These are phyloP conservation scores for Cordyceps farinosa DNA, from an alignment of 2,329 filamentous ascomycete genomes.

Conservation along the genomic window DNA sequence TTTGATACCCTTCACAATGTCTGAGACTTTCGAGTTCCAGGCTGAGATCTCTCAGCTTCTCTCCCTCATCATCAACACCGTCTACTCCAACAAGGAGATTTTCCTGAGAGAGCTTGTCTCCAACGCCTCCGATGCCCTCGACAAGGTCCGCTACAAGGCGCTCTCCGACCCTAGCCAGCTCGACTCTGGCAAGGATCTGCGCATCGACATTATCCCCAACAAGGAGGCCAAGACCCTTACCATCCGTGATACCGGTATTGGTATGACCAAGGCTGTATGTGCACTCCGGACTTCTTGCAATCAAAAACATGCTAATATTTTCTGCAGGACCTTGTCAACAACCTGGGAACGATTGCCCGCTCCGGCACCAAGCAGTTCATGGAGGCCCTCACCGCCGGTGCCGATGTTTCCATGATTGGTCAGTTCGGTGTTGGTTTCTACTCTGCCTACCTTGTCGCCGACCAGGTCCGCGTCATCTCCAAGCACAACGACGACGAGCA, in stretches of 20 bases:
- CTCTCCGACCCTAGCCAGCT: constrained; percentile 97
- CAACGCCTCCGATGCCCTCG: constrained; percentile 96
- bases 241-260: constrained; percentile 96
- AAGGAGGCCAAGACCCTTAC: constrained; percentile 97
- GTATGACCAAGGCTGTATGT: constrained; percentile 99
- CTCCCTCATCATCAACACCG: constrained; percentile 99
- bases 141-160: constrained; percentile 99
- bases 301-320: constrained; percentile 33
- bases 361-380: constrained; percentile 99
- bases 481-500: constrained; percentile 99
- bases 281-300: too few relatives aligned
- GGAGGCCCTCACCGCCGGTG: constrained; percentile 97
- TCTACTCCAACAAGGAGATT: constrained; percentile 99
- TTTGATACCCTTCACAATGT: constrained; percentile 62
- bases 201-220: constrained; percentile 98
- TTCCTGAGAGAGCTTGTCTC: constrained; percentile 98
- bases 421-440: constrained; percentile 99
- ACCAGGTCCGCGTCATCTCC: constrained; percentile 90
- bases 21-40: constrained; percentile 99
- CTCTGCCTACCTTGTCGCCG: constrained; percentile 98
- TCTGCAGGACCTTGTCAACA: constrained; percentile 91
- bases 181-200: constrained; percentile 94
- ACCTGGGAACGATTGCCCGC: constrained; percentile 98
- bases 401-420: constrained; percentile 99
- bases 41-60: constrained; percentile 99